These are phyloP conservation scores for Iris macrosiphon DNA, from an alignment of 106 monocot genomes.

Conservation along the genomic window DNA sequence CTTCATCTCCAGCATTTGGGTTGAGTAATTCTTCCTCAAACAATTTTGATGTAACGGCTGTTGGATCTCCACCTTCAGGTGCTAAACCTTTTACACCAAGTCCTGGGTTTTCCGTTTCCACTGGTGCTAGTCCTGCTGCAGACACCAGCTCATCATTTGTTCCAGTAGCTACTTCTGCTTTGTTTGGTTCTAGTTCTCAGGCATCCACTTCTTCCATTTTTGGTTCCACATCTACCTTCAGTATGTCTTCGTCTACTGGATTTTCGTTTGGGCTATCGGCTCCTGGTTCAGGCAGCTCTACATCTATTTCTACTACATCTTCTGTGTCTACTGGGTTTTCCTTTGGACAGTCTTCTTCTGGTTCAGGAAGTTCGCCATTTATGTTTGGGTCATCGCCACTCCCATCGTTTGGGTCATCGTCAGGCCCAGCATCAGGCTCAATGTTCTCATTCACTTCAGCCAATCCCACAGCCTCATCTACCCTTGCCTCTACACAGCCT, in stretches of 20 bases:
- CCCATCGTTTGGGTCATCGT: no score
- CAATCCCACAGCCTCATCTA: no score
- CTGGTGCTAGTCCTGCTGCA: constrained; percentile 10
- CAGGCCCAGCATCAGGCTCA: background rate
- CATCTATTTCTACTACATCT: constrained; percentile 6
- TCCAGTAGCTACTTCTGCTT: background rate
- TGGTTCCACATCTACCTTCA: constrained; percentile 1
- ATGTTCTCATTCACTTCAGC: no score
- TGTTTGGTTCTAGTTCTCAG: constrained; percentile 17
- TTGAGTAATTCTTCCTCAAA: constrained; percentile 12
- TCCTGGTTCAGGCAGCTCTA: constrained; percentile 10
- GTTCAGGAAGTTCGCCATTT: background rate
- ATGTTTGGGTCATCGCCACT: constrained; percentile 9
- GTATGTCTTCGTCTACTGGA: constrained; percentile 5
- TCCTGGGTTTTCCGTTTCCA: constrained; percentile 10
- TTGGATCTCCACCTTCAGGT: constrained; percentile 20
- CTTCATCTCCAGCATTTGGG: constrained; percentile 17
- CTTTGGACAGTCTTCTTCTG: no score
- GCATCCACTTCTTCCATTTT: constrained; percentile 4
- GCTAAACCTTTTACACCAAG: constrained; percentile 5
- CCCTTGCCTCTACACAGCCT: constrained; percentile 4
- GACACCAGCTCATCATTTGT: constrained; percentile 8
- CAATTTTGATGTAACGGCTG: constrained; percentile 18
- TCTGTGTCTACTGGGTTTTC: no score
- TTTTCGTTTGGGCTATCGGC: constrained; percentile 1